phyloP scores from a whole-genome alignment of 202 grass and related monocot genomes.

The Musa balbisiana region DNA sequence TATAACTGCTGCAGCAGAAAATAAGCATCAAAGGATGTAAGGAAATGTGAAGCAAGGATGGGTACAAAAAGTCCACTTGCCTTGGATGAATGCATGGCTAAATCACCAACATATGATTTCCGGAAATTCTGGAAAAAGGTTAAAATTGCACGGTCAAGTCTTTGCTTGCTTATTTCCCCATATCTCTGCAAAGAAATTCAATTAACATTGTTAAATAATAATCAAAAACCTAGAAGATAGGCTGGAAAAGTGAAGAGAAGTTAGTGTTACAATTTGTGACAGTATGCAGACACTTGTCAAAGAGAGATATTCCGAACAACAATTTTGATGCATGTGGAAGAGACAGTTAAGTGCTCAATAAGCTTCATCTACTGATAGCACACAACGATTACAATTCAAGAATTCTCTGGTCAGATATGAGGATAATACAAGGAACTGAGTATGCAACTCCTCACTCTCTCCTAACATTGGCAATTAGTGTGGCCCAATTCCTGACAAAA shows the following conservation, averaged over 20 bases:
- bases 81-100: slow-evolving; percentile 78
- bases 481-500: too few relatives aligned
- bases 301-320: too few relatives aligned
- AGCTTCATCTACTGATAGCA: too few relatives aligned
- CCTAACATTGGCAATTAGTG: too few relatives aligned
- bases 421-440: too few relatives aligned
- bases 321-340: too few relatives aligned
- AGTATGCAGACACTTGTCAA: too few relatives aligned
- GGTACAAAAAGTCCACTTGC: slow-evolving; percentile 6
- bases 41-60: not conserved
- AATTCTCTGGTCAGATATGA: too few relatives aligned
- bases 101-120: slow-evolving; percentile 94
- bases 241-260: not conserved
- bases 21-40: slow-evolving; percentile 11
- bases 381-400: too few relatives aligned
- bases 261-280: not conserved
- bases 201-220: slow-evolving; percentile 12
- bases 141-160: slow-evolving; percentile 89
- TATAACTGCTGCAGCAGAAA: slow-evolving; percentile 91
- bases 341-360: too few relatives aligned
- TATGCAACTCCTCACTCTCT: too few relatives aligned
- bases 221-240: not conserved
- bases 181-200: slow-evolving; percentile 65
- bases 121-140: slow-evolving; percentile 95
- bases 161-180: slow-evolving; percentile 84